A percentile compares a stretch with the other conserved stretches of the same genome.
Evolutionary conservation across 495 filamentous ascomycete genomes (phyloP).

Genomic region (Xylona heveae): DNA sequence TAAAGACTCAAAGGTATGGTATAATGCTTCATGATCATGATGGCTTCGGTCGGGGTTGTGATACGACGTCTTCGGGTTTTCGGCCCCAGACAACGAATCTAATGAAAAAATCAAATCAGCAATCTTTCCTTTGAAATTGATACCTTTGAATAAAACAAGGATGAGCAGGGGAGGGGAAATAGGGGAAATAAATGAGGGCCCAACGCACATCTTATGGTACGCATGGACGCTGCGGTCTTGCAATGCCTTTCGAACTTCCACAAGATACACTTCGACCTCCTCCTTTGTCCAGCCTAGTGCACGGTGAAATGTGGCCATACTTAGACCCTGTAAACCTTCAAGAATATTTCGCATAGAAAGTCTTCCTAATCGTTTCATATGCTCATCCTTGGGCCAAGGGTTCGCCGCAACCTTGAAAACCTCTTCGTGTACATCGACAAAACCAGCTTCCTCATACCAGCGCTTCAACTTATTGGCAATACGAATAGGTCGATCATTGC

Average conservation of each 20-base stretch:
- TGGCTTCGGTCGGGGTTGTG: too few species aligned
- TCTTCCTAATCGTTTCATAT: constrained; percentile 16
- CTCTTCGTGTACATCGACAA: constrained; percentile 18
- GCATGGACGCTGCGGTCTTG: constrained; percentile 17
- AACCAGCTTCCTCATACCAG: constrained; percentile 18
- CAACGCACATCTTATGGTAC: constrained; percentile 21
- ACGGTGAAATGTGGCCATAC: constrained; percentile 17
- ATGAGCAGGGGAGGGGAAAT: neutral
- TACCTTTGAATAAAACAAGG: neutral
- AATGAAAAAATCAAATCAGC: too few species aligned
- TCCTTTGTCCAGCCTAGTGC: constrained; percentile 21
- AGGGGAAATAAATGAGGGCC: neutral
- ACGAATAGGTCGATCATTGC: constrained; percentile 10
- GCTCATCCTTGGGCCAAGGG: constrained; percentile 17
- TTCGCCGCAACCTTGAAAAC: constrained; percentile 18
- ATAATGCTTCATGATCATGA: too few species aligned
- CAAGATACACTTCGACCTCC: constrained; percentile 22
- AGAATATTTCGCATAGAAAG: too few species aligned
- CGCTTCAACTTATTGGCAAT: constrained; percentile 17
- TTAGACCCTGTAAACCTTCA: constrained; percentile 24
- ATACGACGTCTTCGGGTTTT: constrained; percentile 3
- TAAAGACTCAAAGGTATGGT: too few species aligned
- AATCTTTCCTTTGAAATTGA: too few species aligned
- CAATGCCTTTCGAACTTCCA: constrained; percentile 18
- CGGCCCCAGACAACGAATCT: constrained; percentile 6